Conservation (phyloP, 2,329 filamentous ascomycete genomes). For the Helicocarpus griseus region DNA sequence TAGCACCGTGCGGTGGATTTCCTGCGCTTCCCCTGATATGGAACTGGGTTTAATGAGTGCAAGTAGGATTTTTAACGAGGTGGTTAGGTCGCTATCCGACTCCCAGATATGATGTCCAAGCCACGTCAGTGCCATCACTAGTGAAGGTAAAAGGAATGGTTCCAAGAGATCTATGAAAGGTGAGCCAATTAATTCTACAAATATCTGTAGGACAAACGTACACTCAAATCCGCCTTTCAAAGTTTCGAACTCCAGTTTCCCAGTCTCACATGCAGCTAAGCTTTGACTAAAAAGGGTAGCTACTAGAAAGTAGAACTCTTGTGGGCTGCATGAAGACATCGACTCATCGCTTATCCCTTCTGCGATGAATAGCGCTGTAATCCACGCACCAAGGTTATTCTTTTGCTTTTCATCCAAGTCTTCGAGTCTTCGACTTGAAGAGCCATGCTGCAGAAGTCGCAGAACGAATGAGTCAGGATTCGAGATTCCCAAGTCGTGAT, state of each 20-base stretch:
- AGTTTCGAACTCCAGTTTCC: conserved; percentile 46
- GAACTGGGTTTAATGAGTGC: conserved; percentile 48
- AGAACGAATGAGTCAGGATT: conserved; percentile 46
- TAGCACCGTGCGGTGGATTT: conserved; percentile 52
- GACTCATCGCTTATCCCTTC: conserved; percentile 56
- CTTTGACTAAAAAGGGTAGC: conserved; percentile 54
- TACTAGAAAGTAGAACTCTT: conserved; percentile 55
- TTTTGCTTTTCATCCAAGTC: conserved; percentile 47
- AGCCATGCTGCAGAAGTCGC: conserved; percentile 40
- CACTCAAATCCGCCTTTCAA: conserved; percentile 55
- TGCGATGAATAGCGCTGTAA: conserved; percentile 51
- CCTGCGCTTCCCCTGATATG: conserved; percentile 49
- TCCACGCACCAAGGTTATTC: conserved; percentile 50
- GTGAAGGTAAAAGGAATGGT: conserved; percentile 52
- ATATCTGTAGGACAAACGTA: conserved; percentile 25
- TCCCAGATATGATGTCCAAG: conserved; percentile 48
- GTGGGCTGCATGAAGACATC: conserved; percentile 54
- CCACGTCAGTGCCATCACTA: conserved; percentile 51
- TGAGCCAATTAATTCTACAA: conserved; percentile 7
- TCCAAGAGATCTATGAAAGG: conserved; percentile 46
- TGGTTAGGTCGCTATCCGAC: conserved; percentile 38
- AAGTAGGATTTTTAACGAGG: conserved; percentile 45
- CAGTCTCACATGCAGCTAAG: conserved; percentile 46
- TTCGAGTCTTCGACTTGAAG: conserved; percentile 38
- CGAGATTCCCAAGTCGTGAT: conserved; percentile 44